phyloP scores from a whole-genome alignment of 495 filamentous ascomycete genomes.

The Gamarada debralockiae region DNA sequence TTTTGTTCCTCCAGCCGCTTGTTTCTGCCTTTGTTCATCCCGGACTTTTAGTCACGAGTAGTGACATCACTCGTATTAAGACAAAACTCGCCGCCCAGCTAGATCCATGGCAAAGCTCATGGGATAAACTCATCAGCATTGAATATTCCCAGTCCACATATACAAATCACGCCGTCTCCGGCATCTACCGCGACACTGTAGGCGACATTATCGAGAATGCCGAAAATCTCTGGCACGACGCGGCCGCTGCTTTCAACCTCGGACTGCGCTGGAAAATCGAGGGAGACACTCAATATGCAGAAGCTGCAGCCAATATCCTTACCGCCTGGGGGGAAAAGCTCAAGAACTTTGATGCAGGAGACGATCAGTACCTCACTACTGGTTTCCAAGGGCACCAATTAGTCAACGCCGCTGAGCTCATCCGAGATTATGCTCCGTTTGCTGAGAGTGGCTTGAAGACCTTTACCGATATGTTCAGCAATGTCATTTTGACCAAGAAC shows the following conservation, averaged over 20 bases:
- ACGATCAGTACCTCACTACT: slow-evolving; percentile 38
- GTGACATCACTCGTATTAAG: slow-evolving; percentile 34
- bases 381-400: slow-evolving; percentile 43
- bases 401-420: slow-evolving; percentile 40
- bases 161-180: slow-evolving; percentile 20
- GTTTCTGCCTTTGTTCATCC: slow-evolving; percentile 16
- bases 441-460: slow-evolving; percentile 13
- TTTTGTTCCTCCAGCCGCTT: slow-evolving; percentile 4
- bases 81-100: slow-evolving; percentile 23
- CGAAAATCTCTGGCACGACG: slow-evolving; percentile 32
- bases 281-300: slow-evolving; percentile 30
- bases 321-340: slow-evolving; percentile 36
- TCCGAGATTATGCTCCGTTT: slow-evolving; percentile 31
- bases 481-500: slow-evolving; percentile 36
- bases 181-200: slow-evolving; percentile 31
- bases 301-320: slow-evolving; percentile 32
- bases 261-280: slow-evolving; percentile 38
- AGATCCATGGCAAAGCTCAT: slow-evolving; percentile 34
- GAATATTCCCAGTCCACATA: slow-evolving; percentile 28
- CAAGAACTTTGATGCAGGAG: slow-evolving; percentile 27
- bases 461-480: slow-evolving; percentile 28
- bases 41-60: slow-evolving; percentile 34
- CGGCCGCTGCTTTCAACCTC: slow-evolving; percentile 35
- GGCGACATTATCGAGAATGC: slow-evolving; percentile 31
- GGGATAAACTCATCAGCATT: slow-evolving; percentile 26